A percentile compares a stretch with the other conserved stretches of the same genome.
Evolutionary conservation across 169 alveolate species (phyloP).

Genomic region (Sarcocystis neurona): DNA sequence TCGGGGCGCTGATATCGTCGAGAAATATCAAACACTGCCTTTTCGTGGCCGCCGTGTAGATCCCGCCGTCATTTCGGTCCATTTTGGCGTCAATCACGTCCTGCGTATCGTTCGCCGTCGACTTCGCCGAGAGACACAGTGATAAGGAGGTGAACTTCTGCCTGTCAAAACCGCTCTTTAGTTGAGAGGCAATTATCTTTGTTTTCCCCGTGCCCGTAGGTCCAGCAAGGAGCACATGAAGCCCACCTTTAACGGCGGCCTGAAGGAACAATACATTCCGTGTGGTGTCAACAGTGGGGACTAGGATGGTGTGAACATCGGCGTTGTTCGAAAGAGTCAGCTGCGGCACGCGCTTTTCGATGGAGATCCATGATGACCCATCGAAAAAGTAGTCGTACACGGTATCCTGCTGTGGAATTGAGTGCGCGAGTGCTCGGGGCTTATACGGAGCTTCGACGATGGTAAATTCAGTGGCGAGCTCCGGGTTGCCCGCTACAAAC

Average conservation of each 20-base stretch:
- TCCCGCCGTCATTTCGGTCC: slow-evolving; percentile 86
- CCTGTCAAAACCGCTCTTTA: slow-evolving; percentile 70
- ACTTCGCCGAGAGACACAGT: slow-evolving; percentile 92
- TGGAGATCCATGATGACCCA: slow-evolving; percentile 64
- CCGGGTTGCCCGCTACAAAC: background rate
- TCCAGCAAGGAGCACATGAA: slow-evolving; percentile 87
- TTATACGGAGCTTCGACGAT: background rate
- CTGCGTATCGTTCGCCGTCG: slow-evolving; percentile 89
- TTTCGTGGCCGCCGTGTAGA: slow-evolving; percentile 86
- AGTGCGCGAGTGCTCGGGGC: background rate
- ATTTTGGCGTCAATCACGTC: slow-evolving; percentile 90
- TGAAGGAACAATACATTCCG: slow-evolving; percentile 83
- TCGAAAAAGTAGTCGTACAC: slow-evolving; percentile 66
- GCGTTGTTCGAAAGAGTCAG: slow-evolving; percentile 69
- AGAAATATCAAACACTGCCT: slow-evolving; percentile 88
- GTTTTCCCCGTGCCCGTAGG: slow-evolving; percentile 92
- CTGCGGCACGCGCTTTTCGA: slow-evolving; percentile 62
- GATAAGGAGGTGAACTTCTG: slow-evolving; percentile 81
- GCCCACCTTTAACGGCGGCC: slow-evolving; percentile 74
- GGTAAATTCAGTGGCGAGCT: background rate
- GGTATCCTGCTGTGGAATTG: slow-evolving; percentile 63
- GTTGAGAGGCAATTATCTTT: slow-evolving; percentile 76
- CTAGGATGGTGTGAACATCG: slow-evolving; percentile 82
- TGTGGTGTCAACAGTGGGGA: slow-evolving; percentile 88
- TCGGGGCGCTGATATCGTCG: slow-evolving; percentile 94